Conservation (phyloP, 2,329 filamentous ascomycete genomes). For the Colletotrichum siamense region DNA sequence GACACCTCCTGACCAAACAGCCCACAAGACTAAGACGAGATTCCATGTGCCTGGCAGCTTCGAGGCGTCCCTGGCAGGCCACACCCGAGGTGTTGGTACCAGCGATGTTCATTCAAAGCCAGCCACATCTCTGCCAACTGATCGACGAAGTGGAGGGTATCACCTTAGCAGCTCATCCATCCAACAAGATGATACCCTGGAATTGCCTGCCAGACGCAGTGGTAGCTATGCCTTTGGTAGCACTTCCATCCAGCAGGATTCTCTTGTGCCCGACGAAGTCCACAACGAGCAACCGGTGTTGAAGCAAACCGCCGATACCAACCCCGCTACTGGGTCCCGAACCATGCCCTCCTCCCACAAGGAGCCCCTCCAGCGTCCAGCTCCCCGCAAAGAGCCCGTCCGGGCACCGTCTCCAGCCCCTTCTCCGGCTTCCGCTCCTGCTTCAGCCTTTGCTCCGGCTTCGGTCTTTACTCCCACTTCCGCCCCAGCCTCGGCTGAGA, state of each 20-base stretch:
- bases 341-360: neutral
- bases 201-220: neutral
- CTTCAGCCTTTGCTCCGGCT: neutral
- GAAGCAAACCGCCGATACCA: neutral
- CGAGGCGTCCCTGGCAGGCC: neutral
- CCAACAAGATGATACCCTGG: neutral
- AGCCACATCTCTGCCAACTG: neutral
- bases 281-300: neutral
- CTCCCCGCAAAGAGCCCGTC: neutral
- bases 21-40: neutral
- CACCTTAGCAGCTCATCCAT: neutral
- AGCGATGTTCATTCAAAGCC: neutral
- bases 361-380: neutral
- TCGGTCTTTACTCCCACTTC: neutral
- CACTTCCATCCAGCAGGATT: neutral
- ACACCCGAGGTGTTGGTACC: neutral
- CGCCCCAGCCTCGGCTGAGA: neutral
- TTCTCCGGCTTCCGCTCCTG: neutral
- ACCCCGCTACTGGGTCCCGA: neutral
- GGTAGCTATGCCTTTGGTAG: neutral
- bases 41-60: neutral
- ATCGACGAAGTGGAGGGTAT: neutral
- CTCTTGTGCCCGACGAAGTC: neutral
- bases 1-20: neutral
- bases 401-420: neutral